phyloP scores from a whole-genome alignment of 108 stramenopile species.

The Cylindrotheca fusiformis region DNA sequence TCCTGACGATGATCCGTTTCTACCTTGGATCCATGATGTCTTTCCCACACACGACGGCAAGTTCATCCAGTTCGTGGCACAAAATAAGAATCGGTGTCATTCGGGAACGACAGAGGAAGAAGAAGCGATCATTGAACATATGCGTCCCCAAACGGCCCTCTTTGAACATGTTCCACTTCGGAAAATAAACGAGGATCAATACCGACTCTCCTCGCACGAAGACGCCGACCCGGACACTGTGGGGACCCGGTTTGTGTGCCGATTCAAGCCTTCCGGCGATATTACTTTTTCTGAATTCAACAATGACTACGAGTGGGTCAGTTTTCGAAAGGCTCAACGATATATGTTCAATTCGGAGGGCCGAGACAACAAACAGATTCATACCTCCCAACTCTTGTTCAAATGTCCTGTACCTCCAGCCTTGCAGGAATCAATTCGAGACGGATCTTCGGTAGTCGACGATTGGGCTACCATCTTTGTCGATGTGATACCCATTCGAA shows the following conservation, averaged over 20 bases:
- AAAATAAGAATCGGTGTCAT: constrained; percentile 78
- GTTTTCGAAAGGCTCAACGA: constrained; percentile 54
- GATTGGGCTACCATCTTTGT: constrained; percentile 80
- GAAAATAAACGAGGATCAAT: constrained; percentile 31
- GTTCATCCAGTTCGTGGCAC: constrained; percentile 81
- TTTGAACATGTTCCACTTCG: constrained; percentile 79
- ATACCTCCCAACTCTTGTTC: constrained; percentile 74
- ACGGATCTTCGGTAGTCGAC: constrained; percentile 52
- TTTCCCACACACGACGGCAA: constrained; percentile 81
- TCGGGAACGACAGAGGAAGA: constrained; percentile 35
- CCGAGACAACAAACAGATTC: constrained; percentile 70
- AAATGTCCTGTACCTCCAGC: constrained; percentile 74
- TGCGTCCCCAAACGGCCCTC: constrained; percentile 70
- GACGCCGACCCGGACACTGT: constrained; percentile 82
- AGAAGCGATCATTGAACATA: constrained; percentile 30
- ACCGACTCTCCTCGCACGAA: constrained; percentile 72
- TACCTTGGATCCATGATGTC: constrained; percentile 92
- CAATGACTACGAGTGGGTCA: constrained; percentile 79
- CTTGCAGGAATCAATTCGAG: constrained; percentile 44
- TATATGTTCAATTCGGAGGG: constrained; percentile 59
- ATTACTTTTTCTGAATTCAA: constrained; percentile 60
- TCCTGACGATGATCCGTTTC: constrained; percentile 76
- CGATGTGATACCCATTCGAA: constrained; percentile 83
- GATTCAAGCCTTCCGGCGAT: constrained; percentile 66
- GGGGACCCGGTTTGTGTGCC: constrained; percentile 84